Evolutionary conservation across 495 filamentous ascomycete species (phyloP).

Genomic region (Tuber calosporum): DNA sequence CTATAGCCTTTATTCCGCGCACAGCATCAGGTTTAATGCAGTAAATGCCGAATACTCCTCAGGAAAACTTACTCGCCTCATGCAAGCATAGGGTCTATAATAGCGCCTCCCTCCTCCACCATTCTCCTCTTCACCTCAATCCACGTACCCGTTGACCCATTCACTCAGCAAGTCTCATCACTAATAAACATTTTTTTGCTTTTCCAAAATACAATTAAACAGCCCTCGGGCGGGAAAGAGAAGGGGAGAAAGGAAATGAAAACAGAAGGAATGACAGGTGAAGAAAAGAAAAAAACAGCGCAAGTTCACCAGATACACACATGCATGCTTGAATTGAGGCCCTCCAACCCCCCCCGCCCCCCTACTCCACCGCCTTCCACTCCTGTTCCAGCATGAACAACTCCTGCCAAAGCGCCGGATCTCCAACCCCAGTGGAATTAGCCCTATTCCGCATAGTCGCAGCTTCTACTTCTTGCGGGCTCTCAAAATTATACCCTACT

Average conservation of each 20-base stretch:
- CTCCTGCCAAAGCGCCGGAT: neutral
- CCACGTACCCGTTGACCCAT: neutral
- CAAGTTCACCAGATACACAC: neutral
- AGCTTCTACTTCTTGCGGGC: neutral
- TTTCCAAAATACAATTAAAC: conserved; percentile 19
- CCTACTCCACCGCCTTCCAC: conserved; percentile 1
- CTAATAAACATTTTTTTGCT: neutral
- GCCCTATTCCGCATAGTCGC: neutral
- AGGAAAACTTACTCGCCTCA: neutral
- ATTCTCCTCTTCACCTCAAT: neutral
- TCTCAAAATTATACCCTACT: neutral
- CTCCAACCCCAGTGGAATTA: neutral
- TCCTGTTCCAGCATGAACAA: neutral
- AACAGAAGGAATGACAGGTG: neutral
- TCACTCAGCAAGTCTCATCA: neutral
- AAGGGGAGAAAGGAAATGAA: conserved; percentile 4
- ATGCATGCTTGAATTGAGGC: neutral
- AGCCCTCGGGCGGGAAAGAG: conserved; percentile 16
- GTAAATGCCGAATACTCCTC: neutral
- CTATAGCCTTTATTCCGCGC: neutral
- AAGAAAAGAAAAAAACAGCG: conserved; percentile 19
- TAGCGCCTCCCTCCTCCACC: neutral
- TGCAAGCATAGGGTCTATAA: conserved; percentile 1
- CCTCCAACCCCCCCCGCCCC: neutral
- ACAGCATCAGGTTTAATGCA: neutral